Conservation (phyloP, 192 early-diverging fungal species). For the Podila horticola region DNA sequence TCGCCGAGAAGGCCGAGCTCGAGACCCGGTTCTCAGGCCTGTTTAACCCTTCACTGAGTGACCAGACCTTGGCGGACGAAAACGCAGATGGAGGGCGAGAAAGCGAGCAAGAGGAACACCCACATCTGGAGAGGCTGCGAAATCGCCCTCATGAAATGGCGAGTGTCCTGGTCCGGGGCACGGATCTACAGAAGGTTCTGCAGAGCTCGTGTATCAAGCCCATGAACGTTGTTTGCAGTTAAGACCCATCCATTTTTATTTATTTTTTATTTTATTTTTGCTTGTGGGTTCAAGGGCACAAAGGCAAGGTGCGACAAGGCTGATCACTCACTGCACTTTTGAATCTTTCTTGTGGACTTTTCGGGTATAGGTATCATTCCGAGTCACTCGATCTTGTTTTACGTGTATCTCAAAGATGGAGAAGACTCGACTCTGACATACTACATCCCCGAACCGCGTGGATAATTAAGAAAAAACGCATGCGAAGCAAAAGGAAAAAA, state of each 20-base stretch:
- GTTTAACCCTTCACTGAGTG: conserved; percentile 18
- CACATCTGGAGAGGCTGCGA: conserved; percentile 44
- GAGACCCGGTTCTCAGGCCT: conserved; percentile 31
- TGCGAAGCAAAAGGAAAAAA: not conserved
- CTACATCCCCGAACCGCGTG: not conserved
- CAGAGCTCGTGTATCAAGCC: conserved; percentile 83
- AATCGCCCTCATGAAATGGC: conserved; percentile 64
- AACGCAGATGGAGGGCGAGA: not conserved
- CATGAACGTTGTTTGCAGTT: conserved; percentile 80
- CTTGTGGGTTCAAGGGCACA: too few relatives aligned
- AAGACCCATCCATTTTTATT: conserved; percentile 24
- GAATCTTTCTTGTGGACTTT: not conserved
- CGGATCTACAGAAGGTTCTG: conserved; percentile 82
- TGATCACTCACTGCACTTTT: not conserved
- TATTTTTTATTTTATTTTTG: not conserved
- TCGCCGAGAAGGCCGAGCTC: conserved; percentile 41
- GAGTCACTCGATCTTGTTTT: not conserved
- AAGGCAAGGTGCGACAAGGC: not conserved
- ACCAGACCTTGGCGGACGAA: not conserved
- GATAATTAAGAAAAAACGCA: not conserved
- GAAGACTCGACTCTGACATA: conserved; percentile 5
- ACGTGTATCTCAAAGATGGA: not conserved
- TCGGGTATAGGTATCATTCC: not conserved
- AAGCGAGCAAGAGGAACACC: conserved; percentile 23
- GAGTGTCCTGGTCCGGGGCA: conserved; percentile 71